Base-by-base conservation (phyloP, 257 asterid genomes). In the Plantago ovata region DNA sequence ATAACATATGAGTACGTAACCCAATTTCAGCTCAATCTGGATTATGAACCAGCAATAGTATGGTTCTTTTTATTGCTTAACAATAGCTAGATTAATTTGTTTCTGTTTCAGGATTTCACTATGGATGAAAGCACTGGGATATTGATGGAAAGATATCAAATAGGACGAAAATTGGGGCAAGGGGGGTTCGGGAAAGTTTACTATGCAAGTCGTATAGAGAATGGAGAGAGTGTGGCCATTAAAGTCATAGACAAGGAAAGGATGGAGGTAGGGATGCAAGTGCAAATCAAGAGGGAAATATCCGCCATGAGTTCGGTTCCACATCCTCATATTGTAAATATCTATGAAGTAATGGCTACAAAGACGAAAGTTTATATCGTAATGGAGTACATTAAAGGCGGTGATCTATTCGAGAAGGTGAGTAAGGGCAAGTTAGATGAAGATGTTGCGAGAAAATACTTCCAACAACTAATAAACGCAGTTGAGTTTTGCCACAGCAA, bases 111-210 rank as follows among this genome's bases (percentile, higher is more conserved):
- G 64, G 48, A 7, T 39, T 71, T 60, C 49, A 48, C 3, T 58
- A 87, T 87, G 96, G 96, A 68, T 50, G 64, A 58, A 24, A 83
- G 56, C 18, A 73, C 64, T 10, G 46, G 56, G 59, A 44, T 85
- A 28, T 53, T 88, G 73, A 77, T 88, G 96, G 72, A 79, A 68
- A 68, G 71, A 59, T 88, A 85, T 16, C 95, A 88, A 54, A 16
- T 85, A 20, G 97, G 96, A 23, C 81, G 91, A 69, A 64, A 85
- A 45, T 77, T 89, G 38, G 97, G 97, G 32, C 86, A 81, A 77
- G 97, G 97, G 5, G 74, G 94, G 10, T 89, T 89, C 50, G 97
- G 91, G 1, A 89, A 89, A 72, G 95, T 89, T 13, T 83, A 69
- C 58, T 73, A 71, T 50, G 95, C 72, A 1, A 76, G 92, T 74